Evolutionary conservation across 495 filamentous ascomycete species (phyloP).

Genomic region (Barbatosphaeria neglecta): DNA sequence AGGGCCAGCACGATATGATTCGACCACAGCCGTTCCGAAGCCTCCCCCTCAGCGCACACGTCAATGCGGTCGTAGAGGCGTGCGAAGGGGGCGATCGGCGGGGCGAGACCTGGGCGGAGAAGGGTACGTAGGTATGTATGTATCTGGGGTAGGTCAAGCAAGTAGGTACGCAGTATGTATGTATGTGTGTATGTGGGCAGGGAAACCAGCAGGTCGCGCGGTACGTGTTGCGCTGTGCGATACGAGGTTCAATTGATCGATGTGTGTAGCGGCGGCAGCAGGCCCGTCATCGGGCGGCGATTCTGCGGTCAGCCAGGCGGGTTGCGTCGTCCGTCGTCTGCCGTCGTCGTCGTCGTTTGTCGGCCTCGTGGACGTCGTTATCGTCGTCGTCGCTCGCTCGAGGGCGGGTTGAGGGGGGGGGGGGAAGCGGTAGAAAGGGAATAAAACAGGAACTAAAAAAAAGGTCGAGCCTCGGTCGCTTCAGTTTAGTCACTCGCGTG

Average conservation of each 20-base stretch:
- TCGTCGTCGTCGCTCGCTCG: too few species aligned
- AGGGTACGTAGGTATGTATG: too few species aligned
- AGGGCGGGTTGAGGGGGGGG: too few species aligned
- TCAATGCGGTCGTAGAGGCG: not conserved
- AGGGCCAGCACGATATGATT: slow-evolving; percentile 10
- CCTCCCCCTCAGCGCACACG: slow-evolving; percentile 1
- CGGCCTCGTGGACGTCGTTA: too few species aligned
- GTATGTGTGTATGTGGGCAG: too few species aligned
- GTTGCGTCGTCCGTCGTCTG: not conserved
- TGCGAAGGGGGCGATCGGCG: not conserved
- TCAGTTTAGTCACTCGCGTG: not conserved
- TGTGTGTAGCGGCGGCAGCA: not conserved
- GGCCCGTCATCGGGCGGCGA: not conserved
- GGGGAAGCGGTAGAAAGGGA: not conserved
- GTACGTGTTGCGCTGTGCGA: slow-evolving; percentile 16
- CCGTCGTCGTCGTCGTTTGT: too few species aligned
- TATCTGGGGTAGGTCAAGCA: too few species aligned
- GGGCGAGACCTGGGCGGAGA: too few species aligned
- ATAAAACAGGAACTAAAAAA: too few species aligned
- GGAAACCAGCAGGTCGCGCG: not conserved
- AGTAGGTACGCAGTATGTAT: too few species aligned
- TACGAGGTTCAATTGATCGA: slow-evolving; percentile 14
- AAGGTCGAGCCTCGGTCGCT: not conserved
- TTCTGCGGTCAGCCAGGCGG: not conserved
- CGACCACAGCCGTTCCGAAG: slow-evolving; percentile 4